Evolutionary conservation across 2,329 filamentous ascomycete species (phyloP), one percentile per base, ranked within the genome.

Genomic region (Colletotrichum destructivum): DNA sequence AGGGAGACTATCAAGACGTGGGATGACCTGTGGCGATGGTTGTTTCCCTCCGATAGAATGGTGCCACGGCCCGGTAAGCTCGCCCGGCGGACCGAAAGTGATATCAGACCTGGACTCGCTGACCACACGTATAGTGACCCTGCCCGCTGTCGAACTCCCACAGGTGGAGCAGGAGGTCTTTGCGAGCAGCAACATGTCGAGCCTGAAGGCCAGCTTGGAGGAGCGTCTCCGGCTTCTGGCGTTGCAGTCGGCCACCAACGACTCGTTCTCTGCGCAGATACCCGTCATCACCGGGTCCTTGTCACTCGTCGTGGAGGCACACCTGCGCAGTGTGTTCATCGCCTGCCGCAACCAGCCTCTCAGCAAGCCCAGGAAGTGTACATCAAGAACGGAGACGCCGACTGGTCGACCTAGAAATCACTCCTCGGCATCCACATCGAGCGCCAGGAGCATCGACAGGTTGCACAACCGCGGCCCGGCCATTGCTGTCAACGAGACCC

Each of bases 81-180:
- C 13, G 12, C 5, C 15, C 4, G 21, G 5, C n/a, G 11, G 9
- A 13, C 12, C 8, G n/a, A n/a, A 3, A n/a, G 4, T 42, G 8
- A 0, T 0, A 0, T n/a, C 8, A 15, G 0, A 23, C 2, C 35
- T 9, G 16, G 0, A 23, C 2, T 40, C 6, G 21, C 60, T 72
- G 18, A 69, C 54, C 13, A 9, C 13, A 9, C 2, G 2, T 9
- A 7, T 7, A 72, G 69, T 56, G 15, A 54, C 55, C 16, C 47
- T 72, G 0, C 59, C 69, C 13, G 65, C 69, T 13, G 67, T 72
- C 4, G 69, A 72, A n/a, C 69, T 69, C 6, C 52, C 69, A 2
- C 69, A 69, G 35, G 65, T 72, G 6, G 69, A 72, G 35, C 69
- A 72, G 26, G 65, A 72, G 38, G 66, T 72, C 11, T 72, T 72